Evolutionary conservation across 2,329 filamentous ascomycete species (phyloP), one percentile per base, ranked within the genome.

Genomic region (Fusarium camptoceras): DNA sequence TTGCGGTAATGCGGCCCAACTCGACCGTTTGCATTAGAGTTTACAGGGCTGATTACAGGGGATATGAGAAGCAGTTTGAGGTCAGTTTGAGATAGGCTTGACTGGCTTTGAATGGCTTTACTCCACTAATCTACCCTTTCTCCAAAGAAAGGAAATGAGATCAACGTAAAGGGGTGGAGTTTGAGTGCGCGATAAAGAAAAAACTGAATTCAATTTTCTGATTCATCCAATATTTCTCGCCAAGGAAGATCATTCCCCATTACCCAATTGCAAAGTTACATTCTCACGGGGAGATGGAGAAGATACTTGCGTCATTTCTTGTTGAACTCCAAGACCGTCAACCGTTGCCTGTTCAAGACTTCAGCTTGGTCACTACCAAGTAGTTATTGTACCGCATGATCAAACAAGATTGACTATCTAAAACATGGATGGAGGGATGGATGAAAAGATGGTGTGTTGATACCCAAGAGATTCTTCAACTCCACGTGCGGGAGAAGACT

Each of bases 401-500:
- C 14, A 24, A 51, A 41, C 22, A 41, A 51, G 24, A 27, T 51
- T 51, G 48, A 41, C 31, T 51, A 37, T 37, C 34, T 37, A 37
- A 37, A n/a, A 18, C 10, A 37, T 37, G 48, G 31, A 37, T 49
- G 48, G 31, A 51, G 34, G 48, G 48, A 24, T 50, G 34, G 18
- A 39, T 39, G 18, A 39, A 34, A 39, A 51, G 48, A 51, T 51
- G 48, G 48, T 51, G 48, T 51, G 48, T 25, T 25, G 22, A 31
- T 18, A 61, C 42, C 46, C 46, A 44, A 58, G 56, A 53, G 48
- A 47, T 34, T 30, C 31, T 49, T 24, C 27, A 44, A 59, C 58
- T 59, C 71, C 69, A 66, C 27, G 55, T 58, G 71, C 71, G 64
- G 69, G 64, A 75, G 73, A 75, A 75, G 64, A 41, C 31, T 75